Evolutionary conservation across 495 filamentous ascomycete genomes (phyloP), one percentile per base, ranked within the genome.

Genomic region (Cercophora samala): DNA sequence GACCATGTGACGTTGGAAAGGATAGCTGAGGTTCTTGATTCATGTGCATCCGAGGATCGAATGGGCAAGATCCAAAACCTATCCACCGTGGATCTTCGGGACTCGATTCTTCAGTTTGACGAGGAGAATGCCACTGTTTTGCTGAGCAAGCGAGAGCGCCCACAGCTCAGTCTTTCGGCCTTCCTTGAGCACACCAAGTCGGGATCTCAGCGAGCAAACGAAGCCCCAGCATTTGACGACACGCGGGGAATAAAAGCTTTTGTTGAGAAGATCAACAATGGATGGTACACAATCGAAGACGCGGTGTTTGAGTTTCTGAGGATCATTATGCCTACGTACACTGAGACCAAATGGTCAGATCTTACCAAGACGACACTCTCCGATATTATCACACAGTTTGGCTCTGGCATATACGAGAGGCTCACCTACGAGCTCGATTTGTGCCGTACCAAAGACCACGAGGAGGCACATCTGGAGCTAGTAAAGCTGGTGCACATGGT

Each of bases 151-250:
- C 78, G 77, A 59, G 79, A 82, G 22, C 64, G 72, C 0, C 73
- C 81, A 1, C 65, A 79, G 37, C 72, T 83, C 4, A 79, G 80
- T 22, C 78, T 94, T 11, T 85, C 89, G 17, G 87, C 91, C 4
- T 95, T 96, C 67, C 82, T 94, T 5, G 91, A 93, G 62, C 88
- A 93, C 71, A 88, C 91, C 1, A 91, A 89, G 63, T 83, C 87
- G 15, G 83, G 84, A 13, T 76, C 82, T 11, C 83, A 83, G 69
- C 86, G 86, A 65, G 72, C 79, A 6, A 72, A 76, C 1, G 75
- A 82, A n/a, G 81, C 80, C 21, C 77, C 85, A 19, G 70, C 76
- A 0, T 85, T 93, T 29, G 77, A 84, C 18, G 86, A 85, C 19
- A 79, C 83, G 6, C 82, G 84, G 51, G 83, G 86, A 3, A 70